Base-by-base conservation (phyloP, 805 yeast genomes). In the Saccharomycopsis synnaedendra region DNA sequence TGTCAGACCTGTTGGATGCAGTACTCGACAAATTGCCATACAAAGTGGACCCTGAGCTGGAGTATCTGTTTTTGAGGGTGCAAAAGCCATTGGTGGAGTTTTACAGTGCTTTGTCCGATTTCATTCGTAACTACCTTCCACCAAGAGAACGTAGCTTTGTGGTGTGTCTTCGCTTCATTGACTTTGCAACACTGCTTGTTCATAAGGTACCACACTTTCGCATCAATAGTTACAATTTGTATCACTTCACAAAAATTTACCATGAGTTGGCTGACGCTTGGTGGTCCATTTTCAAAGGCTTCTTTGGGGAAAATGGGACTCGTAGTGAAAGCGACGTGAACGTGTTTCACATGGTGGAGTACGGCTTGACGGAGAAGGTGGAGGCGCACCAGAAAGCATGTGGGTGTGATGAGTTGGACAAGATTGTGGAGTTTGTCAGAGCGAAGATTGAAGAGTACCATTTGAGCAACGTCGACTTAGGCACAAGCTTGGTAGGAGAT, bases 1-100 rank as follows among this genome's bases (percentile, higher is more conserved):
- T 87, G 45, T 60, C 65, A 37, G 56, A 58, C 5, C 76, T 78
- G 56, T 64, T 74, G 43, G 59, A 58, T 4, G 52, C 48, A 5
- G 74, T 85, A 31, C 56, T 65, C 27, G 60, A 61, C 6, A 70
- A 72, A 50, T 63, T 87, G 54, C 96, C 96, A 1, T 85, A 83
- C 61, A 80, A 80, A 54, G 86, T 85, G 53, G 88, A 84, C 56
- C 69, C 72, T 6, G 69, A 74, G 36, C 76, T 83, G 42, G 95
- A 86, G 61, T 86, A 86, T 58, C 78, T 89, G 4, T 86, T 77
- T 60, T 64, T 83, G 49, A 70, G 95, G 48, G 84, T 87, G 36
- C 78, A 83, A 57, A 75, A 82, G 5, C 64, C 68, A 49, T 72
- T 85, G 52, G 74, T 75, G 50, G 93, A 83, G 55, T 85, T 86